phyloP scores from a whole-genome alignment of 176 grass and related monocot genomes.

The Tillandsia leiboldiana region DNA sequence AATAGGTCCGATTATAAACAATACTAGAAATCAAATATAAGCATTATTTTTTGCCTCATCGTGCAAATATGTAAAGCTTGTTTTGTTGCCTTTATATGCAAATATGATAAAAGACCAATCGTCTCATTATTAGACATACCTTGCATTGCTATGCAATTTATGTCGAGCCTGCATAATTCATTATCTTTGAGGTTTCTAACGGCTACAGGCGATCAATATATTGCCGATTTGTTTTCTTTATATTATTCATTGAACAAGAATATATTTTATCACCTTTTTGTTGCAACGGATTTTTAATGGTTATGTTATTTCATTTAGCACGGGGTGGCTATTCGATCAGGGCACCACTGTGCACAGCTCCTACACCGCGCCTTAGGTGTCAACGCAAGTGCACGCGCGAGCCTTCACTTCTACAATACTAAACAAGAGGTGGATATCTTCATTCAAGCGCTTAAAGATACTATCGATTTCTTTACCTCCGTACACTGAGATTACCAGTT shows the following conservation, averaged over 20 bases:
- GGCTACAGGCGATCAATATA: too few relatives aligned
- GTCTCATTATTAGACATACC: too few relatives aligned
- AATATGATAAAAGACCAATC: too few relatives aligned
- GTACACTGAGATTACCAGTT: conserved; percentile 5
- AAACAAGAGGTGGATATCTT: conserved; percentile 80
- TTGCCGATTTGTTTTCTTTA: too few relatives aligned
- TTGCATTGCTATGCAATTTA: too few relatives aligned
- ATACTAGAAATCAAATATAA: too few relatives aligned
- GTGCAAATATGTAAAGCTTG: too few relatives aligned
- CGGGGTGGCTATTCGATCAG: conserved; percentile 71
- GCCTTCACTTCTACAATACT: conserved; percentile 90
- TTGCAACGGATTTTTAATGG: neutral
- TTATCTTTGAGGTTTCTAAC: too few relatives aligned
- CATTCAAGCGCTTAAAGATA: conserved; percentile 48
- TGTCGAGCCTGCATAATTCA: too few relatives aligned
- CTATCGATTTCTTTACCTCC: conserved; percentile 58
- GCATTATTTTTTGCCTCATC: too few relatives aligned
- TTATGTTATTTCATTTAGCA: conserved; percentile 48
- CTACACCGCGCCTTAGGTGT: conserved; percentile 61
- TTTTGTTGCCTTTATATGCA: too few relatives aligned
- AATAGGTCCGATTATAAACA: too few relatives aligned
- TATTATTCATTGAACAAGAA: neutral
- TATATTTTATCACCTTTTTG: neutral
- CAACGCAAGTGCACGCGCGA: conserved; percentile 72
- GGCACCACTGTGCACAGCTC: conserved; percentile 89